phyloP scores from a whole-genome alignment of 805 yeast species.

The Teunomyces lycoperdinae region DNA sequence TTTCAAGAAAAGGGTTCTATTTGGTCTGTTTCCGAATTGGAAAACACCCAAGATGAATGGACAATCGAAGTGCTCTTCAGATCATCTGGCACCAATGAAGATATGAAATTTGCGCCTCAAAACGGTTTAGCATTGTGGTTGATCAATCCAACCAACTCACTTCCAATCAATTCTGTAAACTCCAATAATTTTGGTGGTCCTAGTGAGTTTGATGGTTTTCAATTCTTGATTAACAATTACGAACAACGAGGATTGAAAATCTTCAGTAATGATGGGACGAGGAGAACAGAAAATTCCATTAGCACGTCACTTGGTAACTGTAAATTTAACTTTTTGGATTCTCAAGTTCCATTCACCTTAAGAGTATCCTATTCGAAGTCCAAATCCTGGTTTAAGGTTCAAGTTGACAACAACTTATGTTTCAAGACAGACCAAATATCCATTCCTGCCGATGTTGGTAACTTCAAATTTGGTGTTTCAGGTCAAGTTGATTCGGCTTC shows the following conservation, averaged over 20 bases:
- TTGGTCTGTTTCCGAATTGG: conserved; percentile 36
- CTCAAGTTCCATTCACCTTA: conserved; percentile 68
- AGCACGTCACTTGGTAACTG: conserved; percentile 51
- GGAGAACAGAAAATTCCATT: conserved; percentile 26
- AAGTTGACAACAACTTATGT: conserved; percentile 68
- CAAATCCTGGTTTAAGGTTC: conserved; percentile 53
- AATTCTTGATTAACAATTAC: conserved; percentile 52
- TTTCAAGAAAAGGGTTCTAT: conserved; percentile 41
- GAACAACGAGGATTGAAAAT: conserved; percentile 54
- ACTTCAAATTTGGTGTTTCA: conserved; percentile 52
- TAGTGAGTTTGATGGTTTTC: conserved; percentile 57
- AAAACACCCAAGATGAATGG: conserved; percentile 37
- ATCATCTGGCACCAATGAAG: conserved; percentile 46
- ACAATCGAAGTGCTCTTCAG: conserved; percentile 64
- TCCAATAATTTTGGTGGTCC: conserved; percentile 53
- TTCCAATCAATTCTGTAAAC: conserved; percentile 14
- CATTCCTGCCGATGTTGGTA: conserved; percentile 35
- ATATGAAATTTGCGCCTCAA: conserved; percentile 21
- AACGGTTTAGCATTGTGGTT: conserved; percentile 64
- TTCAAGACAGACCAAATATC: conserved; percentile 58
- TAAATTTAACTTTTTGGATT: conserved; percentile 57
- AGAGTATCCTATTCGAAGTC: conserved; percentile 56
- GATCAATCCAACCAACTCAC: conserved; percentile 26
- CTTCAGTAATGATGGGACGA: conserved; percentile 58
- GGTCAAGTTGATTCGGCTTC: conserved; percentile 41